phyloP scores from a whole-genome alignment of 352 stramenopile species.

The Phytophthora pseudosyringae region DNA sequence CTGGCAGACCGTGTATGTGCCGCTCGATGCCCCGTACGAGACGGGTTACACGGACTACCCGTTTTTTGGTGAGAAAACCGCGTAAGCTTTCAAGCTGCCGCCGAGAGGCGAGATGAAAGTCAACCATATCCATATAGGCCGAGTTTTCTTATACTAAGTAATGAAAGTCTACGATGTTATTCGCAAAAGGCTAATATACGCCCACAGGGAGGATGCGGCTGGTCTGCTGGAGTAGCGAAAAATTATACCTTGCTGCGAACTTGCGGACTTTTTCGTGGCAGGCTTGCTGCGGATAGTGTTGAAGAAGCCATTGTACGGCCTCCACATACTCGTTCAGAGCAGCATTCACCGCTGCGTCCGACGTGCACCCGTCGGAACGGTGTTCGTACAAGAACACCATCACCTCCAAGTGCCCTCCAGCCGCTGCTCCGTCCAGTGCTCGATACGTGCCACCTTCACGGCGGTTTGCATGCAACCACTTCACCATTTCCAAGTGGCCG shows the following conservation, averaged over 20 bases:
- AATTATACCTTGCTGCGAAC: conserved; percentile 40
- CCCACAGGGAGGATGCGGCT: conserved; percentile 8
- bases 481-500: conserved; percentile 32
- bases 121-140: not conserved
- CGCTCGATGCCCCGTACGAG: conserved; percentile 26
- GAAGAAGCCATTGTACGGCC: conserved; percentile 41
- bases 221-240: conserved; percentile 31
- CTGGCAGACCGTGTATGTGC: conserved; percentile 38
- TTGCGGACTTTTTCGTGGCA: conserved; percentile 32
- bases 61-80: conserved; percentile 23
- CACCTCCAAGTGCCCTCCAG: conserved; percentile 39
- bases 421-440: conserved; percentile 41
- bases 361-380: conserved; percentile 33
- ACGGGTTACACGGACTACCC: conserved; percentile 59
- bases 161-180: not conserved
- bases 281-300: conserved; percentile 37
- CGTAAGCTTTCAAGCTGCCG: not conserved
- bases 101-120: not conserved
- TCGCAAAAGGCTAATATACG: conserved; percentile 15
- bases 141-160: too few relatives aligned
- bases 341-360: conserved; percentile 30
- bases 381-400: conserved; percentile 42
- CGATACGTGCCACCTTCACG: conserved; percentile 34
- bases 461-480: conserved; percentile 38
- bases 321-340: conserved; percentile 39